Evolutionary conservation across 1,139 yeast genomes (phyloP).

Genomic region (Kodamaea fungicola): DNA sequence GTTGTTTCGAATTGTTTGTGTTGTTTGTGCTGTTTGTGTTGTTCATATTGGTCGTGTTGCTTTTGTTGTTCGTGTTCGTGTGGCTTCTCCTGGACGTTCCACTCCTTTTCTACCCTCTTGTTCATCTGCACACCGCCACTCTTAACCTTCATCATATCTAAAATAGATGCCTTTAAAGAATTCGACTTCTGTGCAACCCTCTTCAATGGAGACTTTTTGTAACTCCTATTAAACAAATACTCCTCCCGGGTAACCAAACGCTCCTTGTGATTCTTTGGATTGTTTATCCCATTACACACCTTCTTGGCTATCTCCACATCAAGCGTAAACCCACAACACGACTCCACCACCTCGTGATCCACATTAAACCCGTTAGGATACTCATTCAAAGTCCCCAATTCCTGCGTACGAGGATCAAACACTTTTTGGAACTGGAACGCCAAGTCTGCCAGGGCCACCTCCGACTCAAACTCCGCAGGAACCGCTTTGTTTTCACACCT

Average conservation of each 20-base stretch:
- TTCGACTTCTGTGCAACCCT: conserved; percentile 1
- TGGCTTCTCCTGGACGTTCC: no score
- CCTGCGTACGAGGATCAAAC: conserved; percentile 56
- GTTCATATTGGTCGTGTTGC: no score
- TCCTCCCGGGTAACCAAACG: conserved; percentile 47
- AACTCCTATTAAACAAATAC: conserved; percentile 15
- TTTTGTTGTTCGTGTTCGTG: no score
- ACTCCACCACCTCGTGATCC: conserved; percentile 41
- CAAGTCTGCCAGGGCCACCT: conserved; percentile 62
- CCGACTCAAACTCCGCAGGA: conserved; percentile 58
- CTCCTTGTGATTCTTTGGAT: conserved; percentile 56
- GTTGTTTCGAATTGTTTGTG: no score
- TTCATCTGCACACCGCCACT: no score
- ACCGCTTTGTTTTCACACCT: conserved; percentile 61
- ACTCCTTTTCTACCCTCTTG: no score
- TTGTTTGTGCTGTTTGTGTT: no score
- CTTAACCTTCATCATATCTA: conserved; percentile 10
- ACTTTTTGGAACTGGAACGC: conserved; percentile 90
- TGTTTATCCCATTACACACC: conserved; percentile 63
- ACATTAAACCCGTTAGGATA: conserved; percentile 37
- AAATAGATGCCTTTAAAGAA: conserved; percentile 3
- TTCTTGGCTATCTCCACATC: conserved; percentile 45
- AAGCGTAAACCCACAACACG: conserved; percentile 62
- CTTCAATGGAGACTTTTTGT: conserved; percentile 5
- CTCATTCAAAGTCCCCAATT: conserved; percentile 56